Conservation (phyloP, 2,329 filamentous ascomycete genomes). For the Phyllosticta capitalensis region DNA sequence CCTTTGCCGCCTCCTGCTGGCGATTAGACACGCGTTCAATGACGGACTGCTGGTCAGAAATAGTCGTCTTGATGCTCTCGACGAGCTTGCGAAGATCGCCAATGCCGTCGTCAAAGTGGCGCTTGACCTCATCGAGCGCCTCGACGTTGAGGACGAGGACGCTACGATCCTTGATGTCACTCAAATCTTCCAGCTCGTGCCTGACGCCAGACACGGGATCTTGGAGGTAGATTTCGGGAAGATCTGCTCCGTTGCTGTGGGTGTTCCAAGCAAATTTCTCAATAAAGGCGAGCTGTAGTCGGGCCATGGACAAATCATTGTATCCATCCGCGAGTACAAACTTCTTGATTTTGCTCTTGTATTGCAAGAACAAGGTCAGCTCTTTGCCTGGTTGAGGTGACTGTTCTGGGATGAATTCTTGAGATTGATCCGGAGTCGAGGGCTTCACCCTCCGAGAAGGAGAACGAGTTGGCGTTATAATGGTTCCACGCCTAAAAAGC, state of each 20-base stretch:
- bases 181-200: conserved; percentile 88
- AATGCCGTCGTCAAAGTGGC: conserved; percentile 88
- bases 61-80: conserved; percentile 73
- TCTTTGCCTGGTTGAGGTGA: conserved; percentile 75
- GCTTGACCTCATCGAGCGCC: conserved; percentile 87
- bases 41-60: conserved; percentile 73
- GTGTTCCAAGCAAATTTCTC: conserved; percentile 99
- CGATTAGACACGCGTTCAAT: conserved; percentile 82
- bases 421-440: conserved; percentile 30
- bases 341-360: conserved; percentile 96
- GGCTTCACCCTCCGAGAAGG: conserved; percentile 26
- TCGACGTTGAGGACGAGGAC: conserved; percentile 95
- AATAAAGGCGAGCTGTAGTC: conserved; percentile 90
- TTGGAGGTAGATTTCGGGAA: conserved; percentile 97
- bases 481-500: conserved; percentile 15
- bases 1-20: conserved; percentile 80
- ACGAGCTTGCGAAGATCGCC: conserved; percentile 70
- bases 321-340: conserved; percentile 80
- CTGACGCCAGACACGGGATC: conserved; percentile 93
- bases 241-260: conserved; percentile 80
- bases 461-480: conserved; percentile 19
- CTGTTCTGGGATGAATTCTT: conserved; percentile 38
- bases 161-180: conserved; percentile 86
- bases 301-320: conserved; percentile 73
- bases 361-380: conserved; percentile 87